Conservation (phyloP, 768 basidiomycete species). For the Phlebiopsis flavidoalba region DNA sequence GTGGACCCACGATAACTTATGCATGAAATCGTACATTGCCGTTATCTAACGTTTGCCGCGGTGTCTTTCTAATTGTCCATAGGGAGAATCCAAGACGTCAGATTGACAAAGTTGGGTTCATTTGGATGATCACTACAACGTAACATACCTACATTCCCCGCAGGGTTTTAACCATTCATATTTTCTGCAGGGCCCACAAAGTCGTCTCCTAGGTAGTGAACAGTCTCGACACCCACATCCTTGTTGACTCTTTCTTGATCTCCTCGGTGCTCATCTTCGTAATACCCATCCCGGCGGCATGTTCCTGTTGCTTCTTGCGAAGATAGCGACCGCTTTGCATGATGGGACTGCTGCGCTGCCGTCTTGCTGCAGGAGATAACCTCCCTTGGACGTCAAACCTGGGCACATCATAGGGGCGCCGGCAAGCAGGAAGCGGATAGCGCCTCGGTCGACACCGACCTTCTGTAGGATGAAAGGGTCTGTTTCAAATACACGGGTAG, state of each 20-base stretch:
- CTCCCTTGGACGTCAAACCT: slow-evolving; percentile 89
- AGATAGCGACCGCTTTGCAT: slow-evolving; percentile 80
- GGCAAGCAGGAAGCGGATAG: slow-evolving; percentile 92
- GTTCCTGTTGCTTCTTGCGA: slow-evolving; percentile 95
- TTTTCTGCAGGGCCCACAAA: slow-evolving; percentile 51
- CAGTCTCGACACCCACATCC: slow-evolving; percentile 80
- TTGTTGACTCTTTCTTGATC: slow-evolving; percentile 87
- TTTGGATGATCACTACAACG: background rate
- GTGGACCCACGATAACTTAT: background rate
- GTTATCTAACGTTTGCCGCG: background rate
- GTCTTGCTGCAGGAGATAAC: slow-evolving; percentile 77
- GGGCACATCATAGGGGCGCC: slow-evolving; percentile 98
- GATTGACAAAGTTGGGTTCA: background rate
- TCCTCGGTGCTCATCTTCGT: slow-evolving; percentile 79
- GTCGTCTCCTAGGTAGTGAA: slow-evolving; percentile 88
- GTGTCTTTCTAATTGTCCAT: background rate
- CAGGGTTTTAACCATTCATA: background rate
- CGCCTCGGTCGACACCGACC: slow-evolving; percentile 91
- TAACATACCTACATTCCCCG: background rate
- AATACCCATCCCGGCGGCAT: slow-evolving; percentile 81
- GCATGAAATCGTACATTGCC: background rate
- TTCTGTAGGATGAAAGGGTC: slow-evolving; percentile 89
- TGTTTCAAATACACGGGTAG: slow-evolving; percentile 26
- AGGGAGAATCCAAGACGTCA: background rate
- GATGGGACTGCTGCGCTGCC: slow-evolving; percentile 61